A percentile compares a stretch with the other conserved stretches of the same genome.
phyloP scores from a whole-genome alignment of 768 basidiomycete species.

The Pholiota microspora region DNA sequence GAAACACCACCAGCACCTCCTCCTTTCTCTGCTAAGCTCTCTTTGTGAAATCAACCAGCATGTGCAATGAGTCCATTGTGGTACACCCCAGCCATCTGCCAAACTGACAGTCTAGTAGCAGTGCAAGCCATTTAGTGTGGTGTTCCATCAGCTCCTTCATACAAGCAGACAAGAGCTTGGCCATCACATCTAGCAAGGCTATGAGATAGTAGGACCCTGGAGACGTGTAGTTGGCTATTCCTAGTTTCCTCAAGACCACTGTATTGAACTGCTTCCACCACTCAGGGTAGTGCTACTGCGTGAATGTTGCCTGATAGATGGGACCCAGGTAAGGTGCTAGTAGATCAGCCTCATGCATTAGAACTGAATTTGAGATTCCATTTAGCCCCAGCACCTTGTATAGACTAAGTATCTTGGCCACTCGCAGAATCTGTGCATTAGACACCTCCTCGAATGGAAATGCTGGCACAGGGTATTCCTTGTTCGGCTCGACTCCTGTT shows the following conservation, averaged over 20 bases:
- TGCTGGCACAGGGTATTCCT: background rate
- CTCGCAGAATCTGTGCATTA: background rate
- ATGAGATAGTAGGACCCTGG: conserved; percentile 33
- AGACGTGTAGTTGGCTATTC: conserved; percentile 28
- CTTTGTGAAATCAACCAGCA: background rate
- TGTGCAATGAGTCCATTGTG: too few relatives aligned
- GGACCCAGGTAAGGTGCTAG: too few relatives aligned
- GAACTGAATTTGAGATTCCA: too few relatives aligned
- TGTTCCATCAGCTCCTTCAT: background rate
- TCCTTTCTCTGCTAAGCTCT: background rate
- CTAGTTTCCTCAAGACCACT: too few relatives aligned
- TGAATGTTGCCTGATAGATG: conserved; percentile 12
- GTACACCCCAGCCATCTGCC: background rate
- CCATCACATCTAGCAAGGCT: too few relatives aligned
- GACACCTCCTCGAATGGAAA: background rate
- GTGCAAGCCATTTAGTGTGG: background rate
- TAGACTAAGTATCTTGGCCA: background rate
- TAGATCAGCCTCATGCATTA: conserved; percentile 16
- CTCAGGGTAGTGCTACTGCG: background rate
- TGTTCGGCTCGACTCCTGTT: background rate
- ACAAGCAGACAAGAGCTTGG: too few relatives aligned
- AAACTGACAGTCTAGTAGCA: too few relatives aligned
- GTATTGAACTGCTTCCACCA: conserved; percentile 12
- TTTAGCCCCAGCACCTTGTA: too few relatives aligned
- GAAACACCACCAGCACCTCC: too few relatives aligned